Evolutionary conservation across 306 rosid species (phyloP).

Genomic region (Luffa acutangula): DNA sequence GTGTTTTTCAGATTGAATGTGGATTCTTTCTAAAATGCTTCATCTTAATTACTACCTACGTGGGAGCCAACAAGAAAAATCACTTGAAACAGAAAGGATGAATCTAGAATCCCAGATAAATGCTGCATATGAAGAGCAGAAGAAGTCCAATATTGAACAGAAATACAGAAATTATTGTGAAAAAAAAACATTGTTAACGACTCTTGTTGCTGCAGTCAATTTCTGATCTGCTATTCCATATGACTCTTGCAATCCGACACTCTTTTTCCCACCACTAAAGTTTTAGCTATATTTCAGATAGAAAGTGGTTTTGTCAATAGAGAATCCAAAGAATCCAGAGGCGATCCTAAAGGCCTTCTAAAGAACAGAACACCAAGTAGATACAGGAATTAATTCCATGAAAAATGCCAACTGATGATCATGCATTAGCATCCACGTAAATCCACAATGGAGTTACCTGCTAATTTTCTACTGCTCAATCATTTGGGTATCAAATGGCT

Average conservation of each 20-base stretch:
- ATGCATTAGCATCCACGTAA: neutral
- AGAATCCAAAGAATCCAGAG: neutral
- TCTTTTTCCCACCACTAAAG: neutral
- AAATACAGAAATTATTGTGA: neutral
- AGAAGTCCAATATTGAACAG: neutral
- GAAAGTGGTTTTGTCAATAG: neutral
- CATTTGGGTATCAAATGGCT: neutral
- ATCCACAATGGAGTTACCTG: neutral
- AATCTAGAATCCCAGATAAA: neutral
- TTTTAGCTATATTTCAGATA: neutral
- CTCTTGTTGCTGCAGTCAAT: neutral
- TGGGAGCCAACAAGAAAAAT: neutral
- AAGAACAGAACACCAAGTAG: neutral
- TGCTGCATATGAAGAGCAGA: neutral
- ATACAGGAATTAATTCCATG: neutral
- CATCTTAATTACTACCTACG: slow-evolving; percentile 35
- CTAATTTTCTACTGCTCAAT: neutral
- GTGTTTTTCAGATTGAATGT: neutral
- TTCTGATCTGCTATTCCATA: neutral
- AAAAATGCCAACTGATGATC: neutral
- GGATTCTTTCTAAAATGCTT: slow-evolving; percentile 24
- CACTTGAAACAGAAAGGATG: neutral
- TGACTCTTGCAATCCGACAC: neutral
- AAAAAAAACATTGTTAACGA: neutral
- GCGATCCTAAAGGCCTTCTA: neutral